Percentiles rank a stretch among this genome's conserved stretches.
Conservation (phyloP, 805 yeast genomes). For the Sugiyamaella qingdaonensis region DNA sequence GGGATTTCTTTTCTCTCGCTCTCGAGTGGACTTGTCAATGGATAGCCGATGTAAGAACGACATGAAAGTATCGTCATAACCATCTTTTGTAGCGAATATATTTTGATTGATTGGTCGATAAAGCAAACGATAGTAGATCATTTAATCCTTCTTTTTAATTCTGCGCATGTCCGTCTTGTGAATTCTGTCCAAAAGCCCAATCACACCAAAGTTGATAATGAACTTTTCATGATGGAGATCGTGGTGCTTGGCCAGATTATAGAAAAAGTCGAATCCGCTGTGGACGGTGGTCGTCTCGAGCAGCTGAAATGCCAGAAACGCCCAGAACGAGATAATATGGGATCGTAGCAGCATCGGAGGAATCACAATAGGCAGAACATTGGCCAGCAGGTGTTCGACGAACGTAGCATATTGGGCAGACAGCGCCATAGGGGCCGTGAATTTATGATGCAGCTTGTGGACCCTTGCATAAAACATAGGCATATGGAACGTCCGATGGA, state of each 20-base stretch:
- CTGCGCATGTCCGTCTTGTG: slow-evolving; percentile 16
- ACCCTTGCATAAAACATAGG: slow-evolving; percentile 11
- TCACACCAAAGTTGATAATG: slow-evolving; percentile 16
- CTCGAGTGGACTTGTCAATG: background rate
- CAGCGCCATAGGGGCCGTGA: slow-evolving; percentile 20
- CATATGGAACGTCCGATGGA: slow-evolving; percentile 14
- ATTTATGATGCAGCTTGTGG: slow-evolving; percentile 20
- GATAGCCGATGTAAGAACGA: background rate
- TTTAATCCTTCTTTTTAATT: background rate
- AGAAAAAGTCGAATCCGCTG: slow-evolving; percentile 21
- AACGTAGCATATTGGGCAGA: slow-evolving; percentile 18
- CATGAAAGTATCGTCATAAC: background rate
- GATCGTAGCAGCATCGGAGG: slow-evolving; percentile 14
- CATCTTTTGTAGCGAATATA: background rate
- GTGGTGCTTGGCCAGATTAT: slow-evolving; percentile 14
- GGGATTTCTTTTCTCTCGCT: too few relatives aligned
- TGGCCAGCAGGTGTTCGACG: slow-evolving; percentile 16
- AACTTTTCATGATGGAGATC: slow-evolving; percentile 23
- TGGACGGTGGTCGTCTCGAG: slow-evolving; percentile 20
- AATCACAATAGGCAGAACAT: slow-evolving; percentile 15
- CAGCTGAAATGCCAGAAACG: slow-evolving; percentile 14
- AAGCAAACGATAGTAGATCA: background rate
- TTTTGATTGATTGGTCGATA: background rate
- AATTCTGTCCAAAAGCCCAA: slow-evolving; percentile 20
- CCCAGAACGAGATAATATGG: slow-evolving; percentile 18